Conservation (phyloP, 2,329 filamentous ascomycete species). For the Phialophora chinensis region DNA sequence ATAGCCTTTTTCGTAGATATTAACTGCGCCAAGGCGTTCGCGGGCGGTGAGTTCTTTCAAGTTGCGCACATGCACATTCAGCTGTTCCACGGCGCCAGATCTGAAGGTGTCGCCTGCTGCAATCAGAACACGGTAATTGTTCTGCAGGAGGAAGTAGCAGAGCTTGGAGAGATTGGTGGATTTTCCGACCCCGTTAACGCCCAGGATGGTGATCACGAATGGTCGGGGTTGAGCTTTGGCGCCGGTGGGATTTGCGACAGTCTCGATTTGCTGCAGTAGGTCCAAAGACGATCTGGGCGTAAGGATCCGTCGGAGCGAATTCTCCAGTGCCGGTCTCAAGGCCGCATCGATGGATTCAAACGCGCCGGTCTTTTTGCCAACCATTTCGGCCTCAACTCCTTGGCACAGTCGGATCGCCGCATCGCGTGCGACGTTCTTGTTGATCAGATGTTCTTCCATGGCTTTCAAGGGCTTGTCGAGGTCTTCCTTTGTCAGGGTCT, state of each 20-base stretch:
- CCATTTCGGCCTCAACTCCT: constrained; percentile 85
- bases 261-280: constrained; percentile 88
- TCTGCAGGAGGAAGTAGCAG: constrained; percentile 95
- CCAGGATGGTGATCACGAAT: constrained; percentile 97
- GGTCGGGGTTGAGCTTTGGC: constrained; percentile 73
- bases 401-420: constrained; percentile 89
- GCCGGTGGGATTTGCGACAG: constrained; percentile 70
- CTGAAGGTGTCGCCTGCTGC: constrained; percentile 97
- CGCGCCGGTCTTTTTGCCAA: constrained; percentile 87
- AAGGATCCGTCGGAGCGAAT: constrained; percentile 90
- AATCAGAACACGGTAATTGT: constrained; percentile 93
- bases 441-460: constrained; percentile 92
- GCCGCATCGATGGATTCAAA: constrained; percentile 88
- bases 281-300: constrained; percentile 95
- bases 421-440: constrained; percentile 96
- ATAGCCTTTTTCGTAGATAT: constrained; percentile 96
- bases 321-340: constrained; percentile 86
- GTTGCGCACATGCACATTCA: constrained; percentile 93
- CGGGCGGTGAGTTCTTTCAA: constrained; percentile 84
- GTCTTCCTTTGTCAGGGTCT: constrained; percentile 86
- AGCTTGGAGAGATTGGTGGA: constrained; percentile 98
- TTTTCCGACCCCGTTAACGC: constrained; percentile 97
- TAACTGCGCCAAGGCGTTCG: constrained; percentile 79
- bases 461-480: constrained; percentile 90
- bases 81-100: constrained; percentile 93